Evolutionary conservation across 2,329 filamentous ascomycete species (phyloP).

Genomic region (Huntiella bhutanensis): DNA sequence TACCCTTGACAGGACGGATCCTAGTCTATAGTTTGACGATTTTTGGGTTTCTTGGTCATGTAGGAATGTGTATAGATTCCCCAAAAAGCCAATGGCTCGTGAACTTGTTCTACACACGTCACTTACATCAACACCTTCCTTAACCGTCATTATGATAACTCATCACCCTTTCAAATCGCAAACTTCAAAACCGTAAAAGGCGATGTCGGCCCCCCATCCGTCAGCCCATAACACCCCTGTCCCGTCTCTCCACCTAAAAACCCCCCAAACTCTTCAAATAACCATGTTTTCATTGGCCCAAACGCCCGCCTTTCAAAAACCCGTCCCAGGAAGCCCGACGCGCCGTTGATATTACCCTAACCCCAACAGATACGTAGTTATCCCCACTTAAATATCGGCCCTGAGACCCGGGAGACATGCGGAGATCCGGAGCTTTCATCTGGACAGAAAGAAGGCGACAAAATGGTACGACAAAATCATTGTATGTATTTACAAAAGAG

Average conservation of each 20-base stretch:
- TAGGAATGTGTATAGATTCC: no score
- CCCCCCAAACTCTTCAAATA: slow-evolving; percentile 8
- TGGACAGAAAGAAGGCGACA: no score
- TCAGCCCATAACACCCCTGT: no score
- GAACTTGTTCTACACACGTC: no score
- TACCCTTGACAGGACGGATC: background rate
- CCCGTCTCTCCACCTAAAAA: background rate
- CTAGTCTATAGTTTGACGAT: no score
- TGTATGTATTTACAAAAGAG: background rate
- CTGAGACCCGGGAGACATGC: background rate
- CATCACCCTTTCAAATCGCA: no score
- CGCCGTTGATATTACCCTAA: slow-evolving; percentile 1
- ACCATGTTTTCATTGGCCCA: slow-evolving; percentile 4
- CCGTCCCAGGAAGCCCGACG: slow-evolving; percentile 4
- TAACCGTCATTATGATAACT: no score
- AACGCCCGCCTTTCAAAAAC: background rate
- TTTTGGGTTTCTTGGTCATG: no score
- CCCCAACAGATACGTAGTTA: background rate
- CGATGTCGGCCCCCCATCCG: slow-evolving; percentile 1
- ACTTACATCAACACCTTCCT: no score
- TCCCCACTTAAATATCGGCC: background rate
- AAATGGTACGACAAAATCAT: no score
- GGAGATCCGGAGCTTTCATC: no score
- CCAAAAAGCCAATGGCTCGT: no score
- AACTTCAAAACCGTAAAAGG: background rate